Percentiles rank a stretch among this genome's conserved stretches.
Evolutionary conservation across 2,329 filamentous ascomycete genomes (phyloP).

Genomic region (Venturia aucupariae): DNA sequence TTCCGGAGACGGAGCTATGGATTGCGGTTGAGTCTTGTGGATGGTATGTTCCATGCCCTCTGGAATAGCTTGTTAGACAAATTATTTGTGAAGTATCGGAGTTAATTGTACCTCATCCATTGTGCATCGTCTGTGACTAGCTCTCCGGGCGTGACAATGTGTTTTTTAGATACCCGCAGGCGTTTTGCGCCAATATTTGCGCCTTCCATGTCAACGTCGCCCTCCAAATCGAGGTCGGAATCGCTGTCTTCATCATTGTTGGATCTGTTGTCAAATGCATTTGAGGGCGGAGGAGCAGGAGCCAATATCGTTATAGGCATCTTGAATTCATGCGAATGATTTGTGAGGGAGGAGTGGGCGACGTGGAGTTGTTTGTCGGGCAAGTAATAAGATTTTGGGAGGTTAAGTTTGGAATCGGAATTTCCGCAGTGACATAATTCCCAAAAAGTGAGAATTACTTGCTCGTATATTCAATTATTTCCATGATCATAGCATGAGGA

Average conservation of each 20-base stretch:
- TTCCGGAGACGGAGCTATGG: constrained; percentile 82
- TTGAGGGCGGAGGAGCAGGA: constrained; percentile 33
- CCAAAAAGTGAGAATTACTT: too few species aligned
- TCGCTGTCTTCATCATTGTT: constrained; percentile 25
- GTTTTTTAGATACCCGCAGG: constrained; percentile 26
- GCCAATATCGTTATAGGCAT: constrained; percentile 54
- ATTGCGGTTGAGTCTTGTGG: constrained; percentile 57
- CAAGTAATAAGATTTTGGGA: not conserved
- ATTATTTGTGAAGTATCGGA: not conserved
- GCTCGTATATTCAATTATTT: not conserved
- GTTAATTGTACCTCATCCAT: constrained; percentile 59
- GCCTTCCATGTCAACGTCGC: constrained; percentile 40
- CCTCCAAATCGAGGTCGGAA: constrained; percentile 33
- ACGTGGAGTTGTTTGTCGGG: not conserved
- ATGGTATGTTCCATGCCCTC: constrained; percentile 88
- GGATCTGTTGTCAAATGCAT: constrained; percentile 21
- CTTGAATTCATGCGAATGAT: constrained; percentile 11
- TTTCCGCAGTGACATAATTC: too few species aligned
- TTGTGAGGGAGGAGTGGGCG: not conserved
- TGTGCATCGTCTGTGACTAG: constrained; percentile 84
- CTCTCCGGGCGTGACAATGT: constrained; percentile 81
- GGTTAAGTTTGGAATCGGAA: too few species aligned
- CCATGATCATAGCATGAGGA: not conserved
- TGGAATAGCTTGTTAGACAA: constrained; percentile 25
- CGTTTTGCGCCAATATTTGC: constrained; percentile 34